Conservation (phyloP, 2,329 filamentous ascomycete genomes). For the Trichophyton mentagrophytes region DNA sequence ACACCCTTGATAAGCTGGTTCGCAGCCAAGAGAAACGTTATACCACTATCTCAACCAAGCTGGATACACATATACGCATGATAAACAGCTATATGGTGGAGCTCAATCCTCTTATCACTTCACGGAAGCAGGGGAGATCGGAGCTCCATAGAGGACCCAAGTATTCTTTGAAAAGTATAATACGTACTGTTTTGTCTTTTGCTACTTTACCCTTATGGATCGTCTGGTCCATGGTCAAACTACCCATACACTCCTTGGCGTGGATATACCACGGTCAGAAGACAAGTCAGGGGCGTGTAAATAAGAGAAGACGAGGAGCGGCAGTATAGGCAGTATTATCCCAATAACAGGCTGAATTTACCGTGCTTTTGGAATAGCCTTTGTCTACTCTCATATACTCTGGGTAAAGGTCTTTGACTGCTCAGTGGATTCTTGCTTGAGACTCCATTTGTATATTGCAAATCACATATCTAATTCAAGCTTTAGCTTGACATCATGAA, state of each 20-base stretch:
- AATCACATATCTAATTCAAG: neutral
- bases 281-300: too few species aligned
- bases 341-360: too few species aligned
- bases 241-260: neutral
- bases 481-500: neutral
- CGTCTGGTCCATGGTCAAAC: neutral
- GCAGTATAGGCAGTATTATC: too few species aligned
- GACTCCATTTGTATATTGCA: neutral
- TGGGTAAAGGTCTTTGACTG: neutral
- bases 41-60: constrained; percentile 48
- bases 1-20: constrained; percentile 77
- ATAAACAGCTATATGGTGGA: constrained; percentile 63
- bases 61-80: constrained; percentile 65
- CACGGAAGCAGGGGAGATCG: neutral
- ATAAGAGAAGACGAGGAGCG: too few species aligned
- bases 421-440: too few species aligned
- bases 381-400: too few species aligned
- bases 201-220: neutral
- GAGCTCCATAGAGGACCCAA: neutral
- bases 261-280: neutral
- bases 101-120: constrained; percentile 58
- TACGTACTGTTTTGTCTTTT: neutral
- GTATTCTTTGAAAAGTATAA: neutral
- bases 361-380: too few species aligned
- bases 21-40: constrained; percentile 84